Conservation (phyloP, 352 stramenopile genomes). For the Aphanomyces astaci region DNA sequence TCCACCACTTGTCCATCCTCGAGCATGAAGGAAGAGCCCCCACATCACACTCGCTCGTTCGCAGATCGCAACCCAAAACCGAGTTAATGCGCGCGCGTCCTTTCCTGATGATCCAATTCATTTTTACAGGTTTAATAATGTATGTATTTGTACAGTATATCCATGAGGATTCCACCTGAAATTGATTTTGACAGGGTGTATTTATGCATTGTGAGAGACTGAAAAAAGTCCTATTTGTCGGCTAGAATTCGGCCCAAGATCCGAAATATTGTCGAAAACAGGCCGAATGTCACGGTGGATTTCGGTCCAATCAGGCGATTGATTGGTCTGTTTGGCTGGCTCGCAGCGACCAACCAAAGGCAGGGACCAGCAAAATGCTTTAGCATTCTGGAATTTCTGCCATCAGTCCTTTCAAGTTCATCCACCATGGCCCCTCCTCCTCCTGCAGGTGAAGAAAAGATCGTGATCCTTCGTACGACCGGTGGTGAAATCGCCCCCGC, state of each 20-base stretch:
- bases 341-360: constrained; percentile 10
- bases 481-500: constrained; percentile 98
- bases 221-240: too few relatives aligned
- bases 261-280: background rate
- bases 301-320: background rate
- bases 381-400: constrained; percentile 16
- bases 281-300: background rate
- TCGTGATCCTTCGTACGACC: constrained; percentile 98
- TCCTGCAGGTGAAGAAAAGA: constrained; percentile 82
- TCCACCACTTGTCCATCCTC: background rate
- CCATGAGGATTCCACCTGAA: too few relatives aligned
- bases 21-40: background rate
- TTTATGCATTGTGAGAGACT: too few relatives aligned
- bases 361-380: too few relatives aligned
- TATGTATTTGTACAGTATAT: too few relatives aligned
- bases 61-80: background rate
- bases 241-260: background rate
- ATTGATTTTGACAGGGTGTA: background rate
- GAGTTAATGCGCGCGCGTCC: background rate
- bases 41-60: background rate
- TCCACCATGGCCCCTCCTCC: constrained; percentile 80
- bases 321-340: constrained; percentile 15
- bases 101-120: background rate
- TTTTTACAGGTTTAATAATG: background rate
- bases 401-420: constrained; percentile 10